These are phyloP conservation scores for Diophrys appendiculata DNA, from an alignment of 73 alveolate genomes.

Conservation along the genomic window DNA sequence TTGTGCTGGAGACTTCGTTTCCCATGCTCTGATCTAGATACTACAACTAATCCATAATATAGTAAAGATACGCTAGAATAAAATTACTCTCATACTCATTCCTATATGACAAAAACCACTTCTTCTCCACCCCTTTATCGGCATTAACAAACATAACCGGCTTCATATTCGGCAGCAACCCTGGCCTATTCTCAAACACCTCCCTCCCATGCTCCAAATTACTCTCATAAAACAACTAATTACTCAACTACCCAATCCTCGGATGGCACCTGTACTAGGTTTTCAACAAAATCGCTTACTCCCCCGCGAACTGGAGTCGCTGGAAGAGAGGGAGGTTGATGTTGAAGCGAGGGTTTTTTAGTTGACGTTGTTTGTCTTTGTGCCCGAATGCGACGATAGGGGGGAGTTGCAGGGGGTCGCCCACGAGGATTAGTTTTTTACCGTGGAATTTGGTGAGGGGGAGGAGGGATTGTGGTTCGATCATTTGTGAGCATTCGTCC, in stretches of 20 bases:
- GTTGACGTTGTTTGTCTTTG: conserved; percentile 17
- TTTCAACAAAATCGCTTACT: conserved; percentile 43
- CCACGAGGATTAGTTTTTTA: conserved; percentile 57
- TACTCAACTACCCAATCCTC: conserved; percentile 58
- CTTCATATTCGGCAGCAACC: conserved; percentile 44
- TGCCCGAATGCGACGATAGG: conserved; percentile 55
- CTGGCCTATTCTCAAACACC: conserved; percentile 33
- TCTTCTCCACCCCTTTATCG: conserved; percentile 48
- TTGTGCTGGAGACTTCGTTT: too few relatives aligned
- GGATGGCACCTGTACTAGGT: conserved; percentile 72
- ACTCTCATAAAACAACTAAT: conserved; percentile 54
- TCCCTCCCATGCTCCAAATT: conserved; percentile 49
- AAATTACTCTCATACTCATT: conserved; percentile 63
- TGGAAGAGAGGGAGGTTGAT: too few relatives aligned
- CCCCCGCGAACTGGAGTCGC: too few relatives aligned
- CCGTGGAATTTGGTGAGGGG: conserved; percentile 60
- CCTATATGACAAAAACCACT: conserved; percentile 39
- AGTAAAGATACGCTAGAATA: conserved; percentile 50
- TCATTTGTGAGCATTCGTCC: conserved; percentile 71
- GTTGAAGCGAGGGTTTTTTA: too few relatives aligned
- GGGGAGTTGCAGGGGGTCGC: conserved; percentile 67
- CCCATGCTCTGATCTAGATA: too few relatives aligned
- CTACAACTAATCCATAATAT: background rate
- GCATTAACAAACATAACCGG: conserved; percentile 68
- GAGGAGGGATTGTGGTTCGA: conserved; percentile 53